These are phyloP conservation scores for Emergomyces orientalis DNA, from an alignment of 2,329 filamentous ascomycete genomes.

Conservation along the genomic window DNA sequence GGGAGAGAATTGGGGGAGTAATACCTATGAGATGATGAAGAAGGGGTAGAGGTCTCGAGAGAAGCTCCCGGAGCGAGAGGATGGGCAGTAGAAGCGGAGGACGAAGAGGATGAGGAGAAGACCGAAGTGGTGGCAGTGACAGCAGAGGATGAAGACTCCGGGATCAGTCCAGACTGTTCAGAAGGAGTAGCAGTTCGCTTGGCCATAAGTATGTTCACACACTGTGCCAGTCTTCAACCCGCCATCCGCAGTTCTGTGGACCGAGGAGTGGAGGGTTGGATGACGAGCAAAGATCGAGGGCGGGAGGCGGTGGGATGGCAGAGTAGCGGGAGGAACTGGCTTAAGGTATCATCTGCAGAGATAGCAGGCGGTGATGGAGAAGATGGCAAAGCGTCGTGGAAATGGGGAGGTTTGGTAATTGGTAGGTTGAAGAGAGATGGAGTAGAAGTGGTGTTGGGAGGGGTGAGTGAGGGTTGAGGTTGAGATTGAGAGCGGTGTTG, in stretches of 20 bases:
- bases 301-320: constrained; percentile 12
- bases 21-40: constrained; percentile 31
- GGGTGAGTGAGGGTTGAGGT: too few species aligned
- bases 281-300: constrained; percentile 9
- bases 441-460: background rate
- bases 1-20: constrained; percentile 16
- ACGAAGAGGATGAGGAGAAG: constrained; percentile 18
- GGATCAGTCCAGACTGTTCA: constrained; percentile 27
- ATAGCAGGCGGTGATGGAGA: background rate
- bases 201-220: constrained; percentile 37
- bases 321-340: background rate
- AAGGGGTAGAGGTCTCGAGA: constrained; percentile 19
- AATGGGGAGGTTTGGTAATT: background rate
- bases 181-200: constrained; percentile 37
- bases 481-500: background rate
- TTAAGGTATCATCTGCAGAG: background rate
- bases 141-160: constrained; percentile 32
- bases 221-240: constrained; percentile 26
- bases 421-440: background rate
- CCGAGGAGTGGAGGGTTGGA: constrained; percentile 19
- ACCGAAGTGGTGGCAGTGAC: constrained; percentile 17
- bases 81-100: constrained; percentile 24
- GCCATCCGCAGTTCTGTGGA: constrained; percentile 33
- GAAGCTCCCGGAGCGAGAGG: constrained; percentile 16
- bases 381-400: background rate